A percentile compares a stretch with the other conserved stretches of the same genome.
These are phyloP conservation scores for Colletotrichum costaricense DNA, from an alignment of 2,329 filamentous ascomycete species.

Conservation along the genomic window DNA sequence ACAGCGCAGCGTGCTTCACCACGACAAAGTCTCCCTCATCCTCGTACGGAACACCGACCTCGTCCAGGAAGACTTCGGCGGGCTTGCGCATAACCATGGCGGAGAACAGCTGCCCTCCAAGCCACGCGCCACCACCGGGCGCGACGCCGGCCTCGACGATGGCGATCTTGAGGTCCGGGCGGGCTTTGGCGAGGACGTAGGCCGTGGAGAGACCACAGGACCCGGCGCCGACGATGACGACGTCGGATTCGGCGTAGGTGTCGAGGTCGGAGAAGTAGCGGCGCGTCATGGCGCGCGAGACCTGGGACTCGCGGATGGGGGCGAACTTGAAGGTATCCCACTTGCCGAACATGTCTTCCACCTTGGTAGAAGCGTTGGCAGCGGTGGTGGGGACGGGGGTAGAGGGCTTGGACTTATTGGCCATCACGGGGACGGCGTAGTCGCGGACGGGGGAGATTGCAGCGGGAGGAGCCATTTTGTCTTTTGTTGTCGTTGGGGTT, in stretches of 20 bases:
- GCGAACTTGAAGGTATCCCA: slow-evolving; percentile 88
- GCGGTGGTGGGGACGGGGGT: slow-evolving; percentile 56
- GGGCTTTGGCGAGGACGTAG: slow-evolving; percentile 84
- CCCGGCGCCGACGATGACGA: slow-evolving; percentile 92
- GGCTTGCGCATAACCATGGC: slow-evolving; percentile 97
- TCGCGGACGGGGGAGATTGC: slow-evolving; percentile 68
- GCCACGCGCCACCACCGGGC: slow-evolving; percentile 90
- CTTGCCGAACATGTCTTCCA: slow-evolving; percentile 68
- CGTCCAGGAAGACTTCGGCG: slow-evolving; percentile 84
- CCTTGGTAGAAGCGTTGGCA: slow-evolving; percentile 39
- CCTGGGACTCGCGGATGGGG: slow-evolving; percentile 90
- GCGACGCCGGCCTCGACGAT: slow-evolving; percentile 90
- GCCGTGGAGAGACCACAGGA: slow-evolving; percentile 88
- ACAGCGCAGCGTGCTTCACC: slow-evolving; percentile 92
- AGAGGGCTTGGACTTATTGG: slow-evolving; percentile 41
- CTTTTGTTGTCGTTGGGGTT: background rate
- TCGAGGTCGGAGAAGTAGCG: slow-evolving; percentile 94
- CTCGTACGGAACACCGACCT: slow-evolving; percentile 86
- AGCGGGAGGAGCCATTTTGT: slow-evolving; percentile 82
- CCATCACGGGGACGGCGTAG: slow-evolving; percentile 47
- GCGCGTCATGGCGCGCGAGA: slow-evolving; percentile 91
- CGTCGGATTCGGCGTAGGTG: slow-evolving; percentile 89
- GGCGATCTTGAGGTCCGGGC: slow-evolving; percentile 91
- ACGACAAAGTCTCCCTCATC: slow-evolving; percentile 85
- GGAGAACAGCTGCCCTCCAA: slow-evolving; percentile 93